A percentile compares a stretch with the other conserved stretches of the same genome.
These are phyloP conservation scores for Tricholoma sp. DNA, from an alignment of 768 basidiomycete genomes.

Conservation along the genomic window DNA sequence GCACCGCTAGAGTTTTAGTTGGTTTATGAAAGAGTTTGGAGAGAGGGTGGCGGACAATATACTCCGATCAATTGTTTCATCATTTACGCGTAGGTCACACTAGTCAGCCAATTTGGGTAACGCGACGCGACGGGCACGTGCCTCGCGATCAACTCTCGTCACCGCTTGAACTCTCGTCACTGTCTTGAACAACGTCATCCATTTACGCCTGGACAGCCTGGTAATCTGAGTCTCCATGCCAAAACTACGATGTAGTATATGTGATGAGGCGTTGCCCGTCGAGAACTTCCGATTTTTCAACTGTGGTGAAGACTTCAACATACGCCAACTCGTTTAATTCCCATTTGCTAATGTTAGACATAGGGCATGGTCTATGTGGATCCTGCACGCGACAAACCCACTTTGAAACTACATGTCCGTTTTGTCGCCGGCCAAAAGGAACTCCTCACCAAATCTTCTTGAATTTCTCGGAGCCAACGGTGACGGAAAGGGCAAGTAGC, in stretches of 20 bases:
- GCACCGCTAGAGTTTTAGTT: too few species aligned
- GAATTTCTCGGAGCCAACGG: background rate
- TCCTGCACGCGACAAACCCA: background rate
- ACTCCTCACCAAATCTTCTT: background rate
- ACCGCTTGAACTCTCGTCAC: too few species aligned
- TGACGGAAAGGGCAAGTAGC: background rate
- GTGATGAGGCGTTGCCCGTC: background rate
- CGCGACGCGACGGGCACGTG: too few species aligned
- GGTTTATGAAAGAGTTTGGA: too few species aligned
- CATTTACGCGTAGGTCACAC: too few species aligned
- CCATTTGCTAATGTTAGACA: background rate
- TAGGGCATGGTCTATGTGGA: slow-evolving; percentile 2
- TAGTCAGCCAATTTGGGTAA: too few species aligned
- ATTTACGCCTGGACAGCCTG: background rate
- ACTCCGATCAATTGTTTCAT: too few species aligned
- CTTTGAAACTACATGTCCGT: background rate
- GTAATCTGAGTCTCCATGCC: background rate
- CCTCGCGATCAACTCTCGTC: background rate
- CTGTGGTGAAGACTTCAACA: background rate
- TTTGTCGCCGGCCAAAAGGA: background rate
- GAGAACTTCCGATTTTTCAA: slow-evolving; percentile 1
- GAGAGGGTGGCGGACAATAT: too few species aligned
- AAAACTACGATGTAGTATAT: slow-evolving; percentile 1
- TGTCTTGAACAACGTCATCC: too few species aligned
- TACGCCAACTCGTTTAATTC: background rate